phyloP scores from a whole-genome alignment of 164 flowering plant species.

The Dillenia turbinata region DNA sequence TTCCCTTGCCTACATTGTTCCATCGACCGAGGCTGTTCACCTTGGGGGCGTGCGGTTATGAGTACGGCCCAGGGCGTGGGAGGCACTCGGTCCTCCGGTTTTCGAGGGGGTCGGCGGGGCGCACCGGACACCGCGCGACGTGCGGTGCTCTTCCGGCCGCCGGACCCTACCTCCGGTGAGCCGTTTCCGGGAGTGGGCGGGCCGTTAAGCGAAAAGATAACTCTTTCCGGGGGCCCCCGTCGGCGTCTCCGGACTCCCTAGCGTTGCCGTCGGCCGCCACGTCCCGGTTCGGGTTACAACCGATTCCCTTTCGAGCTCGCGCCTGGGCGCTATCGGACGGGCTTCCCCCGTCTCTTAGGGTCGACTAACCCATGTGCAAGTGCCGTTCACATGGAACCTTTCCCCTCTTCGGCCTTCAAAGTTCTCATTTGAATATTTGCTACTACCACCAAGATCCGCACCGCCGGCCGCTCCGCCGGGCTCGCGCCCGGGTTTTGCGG shows the following conservation, averaged over 20 bases:
- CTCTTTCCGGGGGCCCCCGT: slow-evolving; percentile 38
- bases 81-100: not conserved
- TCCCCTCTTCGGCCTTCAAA: too few relatives aligned
- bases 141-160: slow-evolving; percentile 25
- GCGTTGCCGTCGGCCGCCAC: slow-evolving; percentile 24
- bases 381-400: too few relatives aligned
- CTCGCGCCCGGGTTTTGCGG: not conserved
- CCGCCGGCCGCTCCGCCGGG: slow-evolving; percentile 19
- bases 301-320: slow-evolving; percentile 22
- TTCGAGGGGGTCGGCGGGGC: not conserved
- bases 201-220: slow-evolving; percentile 22
- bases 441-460: slow-evolving; percentile 31
- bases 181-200: not conserved
- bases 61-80: slow-evolving; percentile 11
- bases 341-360: too few relatives aligned
- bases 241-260: slow-evolving; percentile 26
- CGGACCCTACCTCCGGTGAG: slow-evolving; percentile 15
- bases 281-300: slow-evolving; percentile 27
- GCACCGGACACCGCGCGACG: slow-evolving; percentile 9
- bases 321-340: too few relatives aligned
- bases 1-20: slow-evolving; percentile 30
- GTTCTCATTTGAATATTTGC: too few relatives aligned
- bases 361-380: too few relatives aligned
- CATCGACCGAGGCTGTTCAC: slow-evolving; percentile 18
- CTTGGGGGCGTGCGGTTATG: slow-evolving; percentile 16